Percentiles rank a stretch among this genome's conserved stretches.
Evolutionary conservation across 805 yeast genomes (phyloP).

Genomic region (Ogataea thermomethanolica): DNA sequence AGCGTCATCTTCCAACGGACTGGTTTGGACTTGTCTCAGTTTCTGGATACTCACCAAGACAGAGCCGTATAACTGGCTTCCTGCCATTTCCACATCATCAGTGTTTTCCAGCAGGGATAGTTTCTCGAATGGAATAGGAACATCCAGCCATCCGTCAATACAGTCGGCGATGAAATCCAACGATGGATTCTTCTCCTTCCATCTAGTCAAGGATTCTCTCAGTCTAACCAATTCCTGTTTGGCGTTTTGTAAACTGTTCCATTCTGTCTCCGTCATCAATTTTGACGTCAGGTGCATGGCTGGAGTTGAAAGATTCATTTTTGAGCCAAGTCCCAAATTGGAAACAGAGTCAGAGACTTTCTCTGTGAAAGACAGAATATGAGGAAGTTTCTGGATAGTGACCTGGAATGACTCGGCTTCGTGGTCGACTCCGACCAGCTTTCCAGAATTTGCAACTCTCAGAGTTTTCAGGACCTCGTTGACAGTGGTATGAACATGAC

Average conservation of each 20-base stretch:
- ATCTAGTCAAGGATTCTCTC: slow-evolving; percentile 25
- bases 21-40: slow-evolving; percentile 36
- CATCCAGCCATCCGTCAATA: slow-evolving; percentile 8
- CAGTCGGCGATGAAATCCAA: slow-evolving; percentile 35
- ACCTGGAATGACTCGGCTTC: slow-evolving; percentile 16
- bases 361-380: slow-evolving; percentile 1
- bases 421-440: slow-evolving; percentile 1
- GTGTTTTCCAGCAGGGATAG: not conserved
- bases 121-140: slow-evolving; percentile 11
- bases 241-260: not conserved
- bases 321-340: not conserved
- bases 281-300: not conserved
- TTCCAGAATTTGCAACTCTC: not conserved
- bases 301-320: not conserved
- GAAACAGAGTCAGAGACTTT: not conserved
- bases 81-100: slow-evolving; percentile 42
- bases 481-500: slow-evolving; percentile 3
- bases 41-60: slow-evolving; percentile 69
- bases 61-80: slow-evolving; percentile 52
- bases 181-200: slow-evolving; percentile 33
- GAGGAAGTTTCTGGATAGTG: slow-evolving; percentile 28
- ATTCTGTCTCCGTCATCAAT: not conserved
- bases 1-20: slow-evolving; percentile 40
- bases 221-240: not conserved
- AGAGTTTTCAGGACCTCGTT: not conserved